Base-by-base conservation (phyloP, 2,329 filamentous ascomycete genomes). In the Colletotrichum magnum region DNA sequence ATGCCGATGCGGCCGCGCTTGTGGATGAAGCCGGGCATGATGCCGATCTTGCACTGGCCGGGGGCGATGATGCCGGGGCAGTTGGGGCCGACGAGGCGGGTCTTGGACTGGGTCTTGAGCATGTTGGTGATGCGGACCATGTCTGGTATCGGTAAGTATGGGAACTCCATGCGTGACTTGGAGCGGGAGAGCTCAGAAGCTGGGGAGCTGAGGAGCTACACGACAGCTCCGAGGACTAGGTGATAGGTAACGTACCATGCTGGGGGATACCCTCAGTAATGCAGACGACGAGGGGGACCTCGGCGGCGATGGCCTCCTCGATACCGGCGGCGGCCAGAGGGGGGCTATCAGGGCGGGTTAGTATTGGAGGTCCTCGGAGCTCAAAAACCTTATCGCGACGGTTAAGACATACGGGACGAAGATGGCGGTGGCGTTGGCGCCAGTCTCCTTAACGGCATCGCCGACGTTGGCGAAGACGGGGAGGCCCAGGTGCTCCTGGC, bases 21-120 rank as follows among this genome's bases (percentile, higher is more conserved):
- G 91, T 99, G 96, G 87, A 99, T 98, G 89, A 98, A 98, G 78
- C 96, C 96, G 74, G 96, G 94, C 96, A 99, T 98, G 87, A 99
- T 99, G 81, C 96, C 96, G 80, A 99, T 98, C 88, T 99, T 99
- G 91, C 96, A 99, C 90, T 97, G 95, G 77, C 95, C 96, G 71
- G 90, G 89, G 64, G 88, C 95, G 83, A 98, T 98, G 85, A 98
- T 95, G 82, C 95, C 96, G 73, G 96, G 96, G 88, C 96, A 99
- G 88, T 98, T 99, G 79, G 95, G 95, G 75, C 95, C 95, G 72
- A 98, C 94, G 78, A 99, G 89, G 80, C 96, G 93, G 75, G 95
- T 98, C 90, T 98, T 98, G 88, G 86, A 91, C 87, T 99, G 96
- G 64, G 95, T 94, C 90, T 98, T 98, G 81, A 99, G 90, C 83